Conservation (phyloP, 495 filamentous ascomycete genomes). For the Neurospora sp. region DNA sequence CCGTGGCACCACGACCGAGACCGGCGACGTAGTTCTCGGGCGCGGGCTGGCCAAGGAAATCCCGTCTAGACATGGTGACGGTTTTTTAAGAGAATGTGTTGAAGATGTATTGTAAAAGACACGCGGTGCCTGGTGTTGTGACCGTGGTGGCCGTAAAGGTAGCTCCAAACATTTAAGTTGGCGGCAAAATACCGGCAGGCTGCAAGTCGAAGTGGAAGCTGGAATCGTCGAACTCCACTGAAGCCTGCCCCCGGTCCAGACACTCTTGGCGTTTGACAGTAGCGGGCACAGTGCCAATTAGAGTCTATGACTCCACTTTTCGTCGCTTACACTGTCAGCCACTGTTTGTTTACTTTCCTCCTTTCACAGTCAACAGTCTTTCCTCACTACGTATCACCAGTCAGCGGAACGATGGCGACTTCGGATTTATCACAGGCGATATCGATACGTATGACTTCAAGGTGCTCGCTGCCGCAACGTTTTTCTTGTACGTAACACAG, state of each 20-base stretch:
- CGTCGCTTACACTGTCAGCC: background rate
- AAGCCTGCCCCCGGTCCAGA: background rate
- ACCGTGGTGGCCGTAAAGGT: background rate
- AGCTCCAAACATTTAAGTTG: background rate
- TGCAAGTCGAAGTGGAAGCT: background rate
- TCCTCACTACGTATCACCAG: no score
- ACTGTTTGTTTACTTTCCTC: background rate
- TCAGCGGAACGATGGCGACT: no score
- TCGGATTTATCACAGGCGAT: no score
- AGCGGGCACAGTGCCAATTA: background rate
- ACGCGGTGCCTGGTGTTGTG: background rate
- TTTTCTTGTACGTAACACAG: no score
- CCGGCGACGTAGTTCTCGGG: constrained; percentile 98
- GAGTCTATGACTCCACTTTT: background rate
- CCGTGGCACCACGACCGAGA: constrained; percentile 93
- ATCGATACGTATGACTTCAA: no score
- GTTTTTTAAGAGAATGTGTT: background rate
- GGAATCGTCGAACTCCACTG: background rate
- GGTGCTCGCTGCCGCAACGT: no score
- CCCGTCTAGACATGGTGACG: constrained; percentile 60
- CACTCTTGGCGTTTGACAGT: background rate
- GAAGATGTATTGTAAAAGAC: background rate
- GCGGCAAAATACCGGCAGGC: constrained; percentile 2
- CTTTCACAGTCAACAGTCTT: background rate
- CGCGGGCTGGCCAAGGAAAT: constrained; percentile 83